These are phyloP conservation scores for Aspergillus pseudoglaucus DNA, from an alignment of 2,329 filamentous ascomycete genomes.

Conservation along the genomic window DNA sequence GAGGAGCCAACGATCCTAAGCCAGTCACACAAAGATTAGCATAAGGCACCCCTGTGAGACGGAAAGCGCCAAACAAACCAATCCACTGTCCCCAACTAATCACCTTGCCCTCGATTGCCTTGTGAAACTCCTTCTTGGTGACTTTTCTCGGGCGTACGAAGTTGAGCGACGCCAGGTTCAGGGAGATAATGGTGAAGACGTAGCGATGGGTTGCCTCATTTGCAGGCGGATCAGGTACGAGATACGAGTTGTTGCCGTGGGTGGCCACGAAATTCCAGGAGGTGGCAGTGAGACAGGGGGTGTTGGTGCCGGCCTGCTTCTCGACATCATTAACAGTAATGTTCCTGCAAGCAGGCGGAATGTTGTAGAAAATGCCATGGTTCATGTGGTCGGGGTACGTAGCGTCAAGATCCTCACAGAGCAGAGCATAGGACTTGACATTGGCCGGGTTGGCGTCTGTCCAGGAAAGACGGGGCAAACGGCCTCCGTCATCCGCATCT, in stretches of 20 bases:
- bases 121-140: conserved; percentile 21
- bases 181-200: conserved; percentile 25
- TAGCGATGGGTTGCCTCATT: conserved; percentile 30
- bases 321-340: conserved; percentile 13
- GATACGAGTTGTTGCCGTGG: conserved; percentile 14
- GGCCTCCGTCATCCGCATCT: conserved; percentile 16
- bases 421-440: conserved; percentile 21
- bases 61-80: conserved; percentile 14
- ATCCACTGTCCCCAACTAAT: conserved; percentile 28
- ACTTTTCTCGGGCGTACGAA: conserved; percentile 15
- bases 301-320: conserved; percentile 4
- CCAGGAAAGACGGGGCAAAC: conserved; percentile 20
- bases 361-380: conserved; percentile 26
- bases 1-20: no score
- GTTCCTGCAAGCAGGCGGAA: conserved; percentile 16
- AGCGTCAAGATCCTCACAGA: conserved; percentile 26
- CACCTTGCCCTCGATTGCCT: conserved; percentile 23
- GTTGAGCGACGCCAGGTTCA: conserved; percentile 16
- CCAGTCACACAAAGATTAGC: no score
- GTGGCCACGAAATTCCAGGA: conserved; percentile 26
- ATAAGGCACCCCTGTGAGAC: no score
- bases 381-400: conserved; percentile 20
- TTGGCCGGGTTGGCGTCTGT: conserved; percentile 10
- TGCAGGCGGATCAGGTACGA: conserved; percentile 20
- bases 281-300: conserved; percentile 14